A percentile compares a stretch with the other conserved stretches of the same genome.
Conservation (phyloP, 1,139 yeast genomes). For the Yamadazyma blattariae region DNA sequence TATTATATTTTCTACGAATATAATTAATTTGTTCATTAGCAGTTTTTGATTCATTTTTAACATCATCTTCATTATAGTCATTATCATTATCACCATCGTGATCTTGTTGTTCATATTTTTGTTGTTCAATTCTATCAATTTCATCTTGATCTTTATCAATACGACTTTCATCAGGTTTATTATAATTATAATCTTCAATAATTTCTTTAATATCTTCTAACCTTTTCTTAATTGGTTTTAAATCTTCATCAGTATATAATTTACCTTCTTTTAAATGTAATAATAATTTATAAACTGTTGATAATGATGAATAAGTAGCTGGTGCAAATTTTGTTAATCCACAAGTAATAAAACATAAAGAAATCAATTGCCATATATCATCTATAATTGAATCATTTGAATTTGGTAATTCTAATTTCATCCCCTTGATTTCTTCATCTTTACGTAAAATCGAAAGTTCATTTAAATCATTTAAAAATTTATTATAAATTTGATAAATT, state of each 20-base stretch:
- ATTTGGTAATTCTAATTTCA: slow-evolving; percentile 36
- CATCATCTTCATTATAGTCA: slow-evolving; percentile 12
- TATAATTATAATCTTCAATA: slow-evolving; percentile 39
- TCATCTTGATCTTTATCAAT: slow-evolving; percentile 12
- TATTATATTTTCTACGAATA: slow-evolving; percentile 55
- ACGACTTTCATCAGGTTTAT: slow-evolving; percentile 26
- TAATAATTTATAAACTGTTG: slow-evolving; percentile 78
- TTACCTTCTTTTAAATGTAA: slow-evolving; percentile 79
- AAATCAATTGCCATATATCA: slow-evolving; percentile 83
- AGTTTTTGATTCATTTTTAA: slow-evolving; percentile 19
- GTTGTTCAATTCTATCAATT: slow-evolving; percentile 7
- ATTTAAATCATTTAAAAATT: slow-evolving; percentile 49
- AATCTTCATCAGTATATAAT: slow-evolving; percentile 80
- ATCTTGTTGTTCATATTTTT: neutral
- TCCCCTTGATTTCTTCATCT: slow-evolving; percentile 47
- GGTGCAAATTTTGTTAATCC: slow-evolving; percentile 90
- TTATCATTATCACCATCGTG: slow-evolving; percentile 8
- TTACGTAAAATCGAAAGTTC: slow-evolving; percentile 49
- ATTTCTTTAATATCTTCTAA: slow-evolving; percentile 65
- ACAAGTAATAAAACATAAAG: slow-evolving; percentile 84
- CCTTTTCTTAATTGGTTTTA: slow-evolving; percentile 70
- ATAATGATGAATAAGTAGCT: slow-evolving; percentile 84
- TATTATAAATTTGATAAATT: slow-evolving; percentile 53
- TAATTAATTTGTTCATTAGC: slow-evolving; percentile 56
- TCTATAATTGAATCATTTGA: slow-evolving; percentile 72